phyloP scores from a whole-genome alignment of 495 filamentous ascomycete genomes.

The Penicillium pulvis region DNA sequence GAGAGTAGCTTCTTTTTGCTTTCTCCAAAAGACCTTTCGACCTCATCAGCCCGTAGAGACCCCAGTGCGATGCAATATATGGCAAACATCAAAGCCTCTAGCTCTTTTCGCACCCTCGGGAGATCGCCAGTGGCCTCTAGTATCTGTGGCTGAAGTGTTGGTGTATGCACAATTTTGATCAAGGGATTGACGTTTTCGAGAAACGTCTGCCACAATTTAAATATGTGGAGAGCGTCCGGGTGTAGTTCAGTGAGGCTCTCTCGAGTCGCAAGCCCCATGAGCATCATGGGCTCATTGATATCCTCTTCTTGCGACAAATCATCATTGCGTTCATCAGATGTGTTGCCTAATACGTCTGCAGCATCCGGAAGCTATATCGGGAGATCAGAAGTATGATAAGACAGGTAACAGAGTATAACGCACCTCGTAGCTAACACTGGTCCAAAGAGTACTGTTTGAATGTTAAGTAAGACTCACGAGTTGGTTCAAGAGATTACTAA shows the following conservation, averaged over 20 bases:
- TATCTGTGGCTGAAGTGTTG: slow-evolving; percentile 52
- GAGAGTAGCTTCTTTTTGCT: slow-evolving; percentile 38
- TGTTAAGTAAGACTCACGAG: slow-evolving; percentile 11
- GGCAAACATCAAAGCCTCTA: slow-evolving; percentile 51
- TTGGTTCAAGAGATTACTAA: slow-evolving; percentile 13
- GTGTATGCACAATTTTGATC: slow-evolving; percentile 70
- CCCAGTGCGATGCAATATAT: slow-evolving; percentile 50
- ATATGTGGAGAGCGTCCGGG: slow-evolving; percentile 67
- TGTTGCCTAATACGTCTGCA: slow-evolving; percentile 39
- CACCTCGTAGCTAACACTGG: slow-evolving; percentile 54
- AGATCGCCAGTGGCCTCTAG: slow-evolving; percentile 41
- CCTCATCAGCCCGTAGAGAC: slow-evolving; percentile 41
- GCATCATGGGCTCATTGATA: slow-evolving; percentile 25
- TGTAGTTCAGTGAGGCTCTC: slow-evolving; percentile 48
- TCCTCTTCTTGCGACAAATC: slow-evolving; percentile 20
- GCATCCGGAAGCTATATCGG: slow-evolving; percentile 49
- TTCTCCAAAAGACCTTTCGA: slow-evolving; percentile 43
- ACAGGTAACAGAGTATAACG: slow-evolving; percentile 9
- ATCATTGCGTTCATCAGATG: slow-evolving; percentile 25
- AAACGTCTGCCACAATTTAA: slow-evolving; percentile 70
- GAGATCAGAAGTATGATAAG: not conserved
- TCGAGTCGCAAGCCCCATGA: slow-evolving; percentile 20
- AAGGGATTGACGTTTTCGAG: slow-evolving; percentile 69
- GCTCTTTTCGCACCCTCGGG: slow-evolving; percentile 32
- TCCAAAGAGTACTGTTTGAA: slow-evolving; percentile 46